Evolutionary conservation across 371 early-diverging fungal species (phyloP).

Genomic region (Smittium culicis): DNA sequence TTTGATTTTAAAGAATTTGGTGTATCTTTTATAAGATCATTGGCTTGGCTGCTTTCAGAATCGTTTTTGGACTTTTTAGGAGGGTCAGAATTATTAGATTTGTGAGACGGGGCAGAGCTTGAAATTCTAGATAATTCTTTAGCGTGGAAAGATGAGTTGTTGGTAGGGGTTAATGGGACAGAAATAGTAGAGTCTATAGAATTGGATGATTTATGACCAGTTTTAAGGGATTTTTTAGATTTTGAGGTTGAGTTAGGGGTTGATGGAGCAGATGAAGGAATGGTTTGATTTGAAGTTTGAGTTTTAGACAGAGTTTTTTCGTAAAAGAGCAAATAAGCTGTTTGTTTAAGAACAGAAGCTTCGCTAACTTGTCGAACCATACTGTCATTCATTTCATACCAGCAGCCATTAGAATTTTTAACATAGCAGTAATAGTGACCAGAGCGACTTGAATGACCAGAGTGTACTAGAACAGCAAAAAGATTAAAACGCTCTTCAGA

Average conservation of each 20-base stretch:
- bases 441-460: slow-evolving; percentile 53
- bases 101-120: no score
- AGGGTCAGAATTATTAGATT: no score
- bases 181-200: neutral
- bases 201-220: neutral
- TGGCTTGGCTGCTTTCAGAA: no score
- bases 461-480: slow-evolving; percentile 63
- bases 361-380: slow-evolving; percentile 44
- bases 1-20: no score
- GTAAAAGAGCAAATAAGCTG: slow-evolving; percentile 82
- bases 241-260: neutral
- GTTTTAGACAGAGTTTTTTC: slow-evolving; percentile 23
- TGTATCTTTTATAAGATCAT: no score
- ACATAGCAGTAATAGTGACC: slow-evolving; percentile 76
- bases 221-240: neutral
- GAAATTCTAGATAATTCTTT: no score
- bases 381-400: slow-evolving; percentile 72
- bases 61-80: no score
- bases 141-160: no score
- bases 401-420: slow-evolving; percentile 50
- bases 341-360: slow-evolving; percentile 46
- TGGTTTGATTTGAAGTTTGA: no score
- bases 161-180: neutral
- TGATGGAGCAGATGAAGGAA: neutral
- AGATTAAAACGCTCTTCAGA: slow-evolving; percentile 38